Evolutionary conservation across 768 basidiomycete species (phyloP), one percentile per base, ranked within the genome.

Genomic region (Strobilomyces dryophilus): DNA sequence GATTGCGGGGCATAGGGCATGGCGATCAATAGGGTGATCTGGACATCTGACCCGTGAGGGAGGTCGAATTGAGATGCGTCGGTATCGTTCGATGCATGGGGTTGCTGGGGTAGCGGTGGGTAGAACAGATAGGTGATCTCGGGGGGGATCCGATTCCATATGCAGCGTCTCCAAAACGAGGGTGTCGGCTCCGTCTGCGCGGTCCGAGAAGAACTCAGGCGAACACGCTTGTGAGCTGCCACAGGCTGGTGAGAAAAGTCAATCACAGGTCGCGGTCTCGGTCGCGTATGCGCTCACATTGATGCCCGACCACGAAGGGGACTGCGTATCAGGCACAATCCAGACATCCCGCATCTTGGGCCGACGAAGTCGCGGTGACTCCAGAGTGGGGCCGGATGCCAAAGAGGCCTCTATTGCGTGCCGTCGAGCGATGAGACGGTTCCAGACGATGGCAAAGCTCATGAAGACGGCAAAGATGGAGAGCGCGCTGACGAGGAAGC

Each of bases 381-480:
- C 41, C 36, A 9, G 20, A 5, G 53, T 40, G 4, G 43, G 12
- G 21, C 20, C 57, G 15, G 26, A 31, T 14, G 27, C 44, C 49
- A 62, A 52, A 55, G 45, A 57, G 14, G 56, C 57, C 1, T 71
- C 68, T 34, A 71, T 70, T 2, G 48, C 51, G 1, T 47, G 68
- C 26, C 68, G 68, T 18, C 68, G 62, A 2, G 49, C 35, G 20
- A 70, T 58, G n/a, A 69, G 70, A 40, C 70, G 68, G 39, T 65
- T 69, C 68, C 68, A 69, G 46, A 66, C 41, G 4, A 70, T 51
- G 8, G 68, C 70, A 51, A 51, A 53, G 11, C 52, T 45, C 64
- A 71, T 67, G 51, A 69, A 71, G 36, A 70, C 31, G 1, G 60
- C 66, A 44, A 69, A 69, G 21, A 69, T 39, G 0, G 68, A 64